A percentile compares a stretch with the other conserved stretches of the same genome.
Evolutionary conservation across 805 yeast species (phyloP).

Genomic region (Candida mattraensis): DNA sequence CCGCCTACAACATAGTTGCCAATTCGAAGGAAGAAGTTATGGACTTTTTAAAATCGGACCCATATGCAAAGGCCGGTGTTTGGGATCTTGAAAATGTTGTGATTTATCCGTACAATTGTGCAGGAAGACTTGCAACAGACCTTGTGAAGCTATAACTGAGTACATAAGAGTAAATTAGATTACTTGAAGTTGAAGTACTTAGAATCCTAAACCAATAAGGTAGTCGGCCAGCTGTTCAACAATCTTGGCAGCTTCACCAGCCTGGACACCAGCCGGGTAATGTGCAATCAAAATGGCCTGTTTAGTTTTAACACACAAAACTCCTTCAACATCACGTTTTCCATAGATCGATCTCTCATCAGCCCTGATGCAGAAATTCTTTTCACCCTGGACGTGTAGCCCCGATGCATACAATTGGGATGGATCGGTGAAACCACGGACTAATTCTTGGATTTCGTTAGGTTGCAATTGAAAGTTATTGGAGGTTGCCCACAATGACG

Average conservation of each 20-base stretch:
- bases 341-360: slow-evolving; percentile 95
- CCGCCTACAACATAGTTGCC: slow-evolving; percentile 62
- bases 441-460: slow-evolving; percentile 71
- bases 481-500: slow-evolving; percentile 89
- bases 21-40: slow-evolving; percentile 64
- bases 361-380: slow-evolving; percentile 84
- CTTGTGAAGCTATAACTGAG: slow-evolving; percentile 12
- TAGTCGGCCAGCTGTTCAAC: slow-evolving; percentile 97
- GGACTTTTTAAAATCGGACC: slow-evolving; percentile 61
- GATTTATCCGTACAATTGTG: slow-evolving; percentile 54
- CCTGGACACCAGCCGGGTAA: slow-evolving; percentile 85
- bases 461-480: slow-evolving; percentile 63
- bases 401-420: slow-evolving; percentile 80
- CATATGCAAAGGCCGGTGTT: slow-evolving; percentile 62
- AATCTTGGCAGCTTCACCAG: slow-evolving; percentile 93
- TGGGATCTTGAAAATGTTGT: slow-evolving; percentile 72
- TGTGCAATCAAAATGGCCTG: slow-evolving; percentile 94
- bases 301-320: slow-evolving; percentile 87
- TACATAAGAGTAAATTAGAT: background rate
- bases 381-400: slow-evolving; percentile 78
- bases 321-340: slow-evolving; percentile 84
- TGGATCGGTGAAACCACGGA: slow-evolving; percentile 79
- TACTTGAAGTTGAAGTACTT: slow-evolving; percentile 19
- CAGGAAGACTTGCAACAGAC: slow-evolving; percentile 42
- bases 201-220: slow-evolving; percentile 83